These are phyloP conservation scores for Pichia sp. DNA, from an alignment of 1,139 yeast genomes.

Conservation along the genomic window DNA sequence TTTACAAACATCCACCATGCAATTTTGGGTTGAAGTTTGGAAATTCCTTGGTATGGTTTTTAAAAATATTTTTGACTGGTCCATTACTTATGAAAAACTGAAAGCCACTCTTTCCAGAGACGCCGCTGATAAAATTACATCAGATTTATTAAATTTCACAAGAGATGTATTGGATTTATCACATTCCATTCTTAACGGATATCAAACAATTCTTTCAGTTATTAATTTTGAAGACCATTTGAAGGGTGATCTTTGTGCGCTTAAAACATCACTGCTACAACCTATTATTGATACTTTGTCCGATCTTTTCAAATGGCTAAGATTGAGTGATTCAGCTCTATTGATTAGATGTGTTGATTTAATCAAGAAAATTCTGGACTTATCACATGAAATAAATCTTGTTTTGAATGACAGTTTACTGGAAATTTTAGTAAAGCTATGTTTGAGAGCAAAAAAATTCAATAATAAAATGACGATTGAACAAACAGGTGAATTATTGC, in stretches of 20 bases:
- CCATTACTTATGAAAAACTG: slow-evolving; percentile 20
- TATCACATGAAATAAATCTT: slow-evolving; percentile 40
- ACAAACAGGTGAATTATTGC: slow-evolving; percentile 49
- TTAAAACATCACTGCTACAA: slow-evolving; percentile 25
- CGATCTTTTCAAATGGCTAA: slow-evolving; percentile 66
- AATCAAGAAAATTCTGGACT: slow-evolving; percentile 57
- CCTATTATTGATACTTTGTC: slow-evolving; percentile 44
- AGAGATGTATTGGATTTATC: slow-evolving; percentile 81
- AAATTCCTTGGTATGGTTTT: slow-evolving; percentile 60
- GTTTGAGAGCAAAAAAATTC: slow-evolving; percentile 55
- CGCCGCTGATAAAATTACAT: slow-evolving; percentile 17
- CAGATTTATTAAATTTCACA: slow-evolving; percentile 40
- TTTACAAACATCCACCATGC: slow-evolving; percentile 19
- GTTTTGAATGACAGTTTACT: slow-evolving; percentile 43
- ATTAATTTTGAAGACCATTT: slow-evolving; percentile 22
- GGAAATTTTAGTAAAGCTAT: slow-evolving; percentile 50
- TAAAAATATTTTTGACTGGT: slow-evolving; percentile 62
- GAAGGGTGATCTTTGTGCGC: slow-evolving; percentile 4
- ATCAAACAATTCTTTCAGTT: slow-evolving; percentile 41
- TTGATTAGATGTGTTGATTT: slow-evolving; percentile 67
- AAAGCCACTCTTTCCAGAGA: slow-evolving; percentile 14
- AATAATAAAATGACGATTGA: slow-evolving; percentile 55
- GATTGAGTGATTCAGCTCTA: slow-evolving; percentile 71
- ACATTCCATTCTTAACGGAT: slow-evolving; percentile 57
- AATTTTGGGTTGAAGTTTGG: slow-evolving; percentile 70